Conservation (phyloP, 768 basidiomycete species). For the Naganishia kalamii region DNA sequence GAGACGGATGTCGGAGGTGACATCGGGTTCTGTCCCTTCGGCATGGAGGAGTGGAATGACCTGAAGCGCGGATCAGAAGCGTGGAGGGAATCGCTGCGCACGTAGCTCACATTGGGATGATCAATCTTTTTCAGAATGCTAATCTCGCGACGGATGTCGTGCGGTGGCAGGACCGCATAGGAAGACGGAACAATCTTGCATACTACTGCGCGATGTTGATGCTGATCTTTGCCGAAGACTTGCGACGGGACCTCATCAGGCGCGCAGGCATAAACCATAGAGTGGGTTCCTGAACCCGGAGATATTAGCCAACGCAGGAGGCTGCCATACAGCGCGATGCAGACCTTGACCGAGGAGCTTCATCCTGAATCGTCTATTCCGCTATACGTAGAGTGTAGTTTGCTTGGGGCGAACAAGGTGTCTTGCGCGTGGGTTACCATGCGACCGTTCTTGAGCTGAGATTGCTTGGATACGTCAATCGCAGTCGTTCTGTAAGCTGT, state of each 20-base stretch:
- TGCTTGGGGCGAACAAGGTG: background rate
- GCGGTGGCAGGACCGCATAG: constrained; percentile 9
- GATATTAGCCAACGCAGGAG: no score
- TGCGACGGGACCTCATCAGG: background rate
- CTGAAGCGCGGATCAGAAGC: background rate
- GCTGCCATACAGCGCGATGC: no score
- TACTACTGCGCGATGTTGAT: background rate
- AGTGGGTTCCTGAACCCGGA: constrained; percentile 3
- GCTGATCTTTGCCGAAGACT: background rate
- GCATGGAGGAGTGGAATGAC: constrained; percentile 4
- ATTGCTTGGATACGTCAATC: background rate
- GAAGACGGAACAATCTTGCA: constrained; percentile 8
- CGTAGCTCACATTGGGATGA: constrained; percentile 13
- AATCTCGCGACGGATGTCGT: constrained; percentile 16
- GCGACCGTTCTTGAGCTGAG: background rate
- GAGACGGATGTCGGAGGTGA: background rate
- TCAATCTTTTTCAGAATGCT: constrained; percentile 8
- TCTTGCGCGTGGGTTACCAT: background rate
- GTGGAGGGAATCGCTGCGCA: background rate
- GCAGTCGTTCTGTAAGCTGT: background rate
- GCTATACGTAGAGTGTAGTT: constrained; percentile 12
- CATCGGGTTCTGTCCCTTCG: background rate
- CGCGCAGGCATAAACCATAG: background rate
- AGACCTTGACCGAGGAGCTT: constrained; percentile 9
- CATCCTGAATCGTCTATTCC: constrained; percentile 9